Conservation (phyloP, 805 yeast species). For the Monosporozyma unispora region DNA sequence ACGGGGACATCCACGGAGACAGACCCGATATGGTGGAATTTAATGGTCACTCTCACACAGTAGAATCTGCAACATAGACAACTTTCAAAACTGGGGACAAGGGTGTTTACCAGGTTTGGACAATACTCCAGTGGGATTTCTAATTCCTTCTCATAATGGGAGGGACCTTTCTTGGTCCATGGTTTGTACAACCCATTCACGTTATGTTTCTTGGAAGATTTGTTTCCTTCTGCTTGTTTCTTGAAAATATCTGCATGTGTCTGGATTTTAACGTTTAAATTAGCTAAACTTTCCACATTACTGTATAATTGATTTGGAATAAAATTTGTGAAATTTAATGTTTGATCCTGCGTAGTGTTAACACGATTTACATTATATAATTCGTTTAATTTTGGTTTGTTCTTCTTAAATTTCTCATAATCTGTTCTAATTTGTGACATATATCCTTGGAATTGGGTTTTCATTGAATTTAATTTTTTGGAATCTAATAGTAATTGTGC, state of each 20-base stretch:
- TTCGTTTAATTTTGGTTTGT: conserved; percentile 11
- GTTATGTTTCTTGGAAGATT: not conserved
- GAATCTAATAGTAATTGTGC: conserved; percentile 20
- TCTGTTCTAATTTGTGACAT: conserved; percentile 7
- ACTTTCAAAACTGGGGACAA: conserved; percentile 39
- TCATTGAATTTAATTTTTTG: not conserved
- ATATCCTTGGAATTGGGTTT: conserved; percentile 13
- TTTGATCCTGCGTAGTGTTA: conserved; percentile 2
- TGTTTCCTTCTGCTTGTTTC: conserved; percentile 13
- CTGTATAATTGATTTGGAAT: conserved; percentile 18
- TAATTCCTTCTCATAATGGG: conserved; percentile 28
- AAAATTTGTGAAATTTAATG: conserved; percentile 22
- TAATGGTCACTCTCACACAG: conserved; percentile 35
- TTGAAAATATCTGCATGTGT: conserved; percentile 19
- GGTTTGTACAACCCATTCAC: conserved; percentile 3
- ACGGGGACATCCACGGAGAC: conserved; percentile 12
- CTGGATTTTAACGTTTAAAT: conserved; percentile 13
- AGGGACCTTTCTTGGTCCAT: conserved; percentile 27
- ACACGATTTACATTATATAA: conserved; percentile 16
- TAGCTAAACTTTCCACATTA: conserved; percentile 27
- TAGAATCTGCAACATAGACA: conserved; percentile 41
- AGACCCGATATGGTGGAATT: conserved; percentile 18
- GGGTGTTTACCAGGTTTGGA: conserved; percentile 31
- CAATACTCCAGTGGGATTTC: conserved; percentile 9
- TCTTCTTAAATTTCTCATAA: conserved; percentile 4